Evolutionary conservation across 345 rosid genomes (phyloP), one percentile per base, ranked within the genome.

Genomic region (Melaleuca alternifolia): DNA sequence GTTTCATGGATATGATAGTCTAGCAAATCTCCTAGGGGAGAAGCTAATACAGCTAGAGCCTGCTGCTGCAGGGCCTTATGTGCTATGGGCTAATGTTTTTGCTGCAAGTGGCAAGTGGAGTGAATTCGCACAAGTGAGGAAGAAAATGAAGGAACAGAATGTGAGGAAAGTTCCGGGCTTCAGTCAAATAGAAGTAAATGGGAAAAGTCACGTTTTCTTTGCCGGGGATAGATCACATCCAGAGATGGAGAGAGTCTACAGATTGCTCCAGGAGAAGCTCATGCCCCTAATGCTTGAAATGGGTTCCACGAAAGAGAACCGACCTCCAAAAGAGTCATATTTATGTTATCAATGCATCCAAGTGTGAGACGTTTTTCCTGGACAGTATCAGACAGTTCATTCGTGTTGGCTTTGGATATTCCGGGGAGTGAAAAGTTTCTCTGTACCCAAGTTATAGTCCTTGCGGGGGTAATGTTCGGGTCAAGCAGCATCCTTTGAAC

Each of bases 221-320:
- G 89, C 83, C 2, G 87, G 91, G 48, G 94, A 92, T 84, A 90
- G 87, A 87, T 88, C 89, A 50, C 91, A 88, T 87, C 90, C 94
- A n/a, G 86, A 91, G 86, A 82, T 90, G 86, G 46, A 88, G 48
- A 89, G 88, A 71, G 82, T 91, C 26, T 85, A 89, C 61, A 75
- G 30, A 37, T 84, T 92, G 88, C 87, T 90, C 13, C 79, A 30
- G 21, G 84, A 86, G 79, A 86, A 56, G 84, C 86, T 90, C 7
- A 41, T 89, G 24, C 89, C 92, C 51, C 28, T 33, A 52, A 89
- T 88, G 91, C 48, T 50, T 28, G 87, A 87, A 30, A 86, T 82
- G 86, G 86, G 88, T 51, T 88, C 41, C 82, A 56, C 65, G 12
- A 75, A 71, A 54, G 84, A 84, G 75, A 65, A 75, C 52, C 30